These are phyloP conservation scores for Coniferiporia weirii DNA, from an alignment of 1,284 basidiomycete species.

Conservation along the genomic window DNA sequence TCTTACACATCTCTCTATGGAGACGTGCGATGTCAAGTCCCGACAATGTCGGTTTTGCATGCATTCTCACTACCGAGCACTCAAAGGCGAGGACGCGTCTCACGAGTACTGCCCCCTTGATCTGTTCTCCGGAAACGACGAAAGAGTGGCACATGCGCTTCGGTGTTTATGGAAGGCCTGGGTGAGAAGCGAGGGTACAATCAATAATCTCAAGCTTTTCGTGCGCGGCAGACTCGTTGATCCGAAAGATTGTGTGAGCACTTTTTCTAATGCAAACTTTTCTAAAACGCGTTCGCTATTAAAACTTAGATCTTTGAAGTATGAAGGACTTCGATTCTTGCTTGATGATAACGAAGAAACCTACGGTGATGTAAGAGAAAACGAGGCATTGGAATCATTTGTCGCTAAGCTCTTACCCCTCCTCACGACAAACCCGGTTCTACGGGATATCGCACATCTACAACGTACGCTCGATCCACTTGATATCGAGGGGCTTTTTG, in stretches of 20 bases:
- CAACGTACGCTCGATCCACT: constrained; percentile 78
- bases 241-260: constrained; percentile 53
- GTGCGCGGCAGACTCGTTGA: constrained; percentile 53
- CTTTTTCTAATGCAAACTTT: neutral
- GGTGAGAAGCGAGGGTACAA: constrained; percentile 51
- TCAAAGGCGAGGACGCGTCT: constrained; percentile 35
- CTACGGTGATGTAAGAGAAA: neutral
- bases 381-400: constrained; percentile 37
- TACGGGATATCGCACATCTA: constrained; percentile 54
- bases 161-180: constrained; percentile 69
- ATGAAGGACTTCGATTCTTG: neutral
- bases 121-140: constrained; percentile 66
- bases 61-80: constrained; percentile 61
- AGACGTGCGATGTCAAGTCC: constrained; percentile 57
- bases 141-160: constrained; percentile 61
- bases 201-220: constrained; percentile 82
- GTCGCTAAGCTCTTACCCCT: constrained; percentile 43
- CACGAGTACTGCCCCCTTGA: constrained; percentile 80
- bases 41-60: constrained; percentile 83
- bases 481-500: constrained; percentile 75
- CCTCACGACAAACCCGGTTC: constrained; percentile 49
- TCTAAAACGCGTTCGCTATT: neutral
- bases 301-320: neutral
- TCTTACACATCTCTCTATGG: constrained; percentile 48
- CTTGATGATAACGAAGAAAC: neutral